These are phyloP conservation scores for Cadophora sp. DNA, from an alignment of 2,329 filamentous ascomycete species.

Conservation along the genomic window DNA sequence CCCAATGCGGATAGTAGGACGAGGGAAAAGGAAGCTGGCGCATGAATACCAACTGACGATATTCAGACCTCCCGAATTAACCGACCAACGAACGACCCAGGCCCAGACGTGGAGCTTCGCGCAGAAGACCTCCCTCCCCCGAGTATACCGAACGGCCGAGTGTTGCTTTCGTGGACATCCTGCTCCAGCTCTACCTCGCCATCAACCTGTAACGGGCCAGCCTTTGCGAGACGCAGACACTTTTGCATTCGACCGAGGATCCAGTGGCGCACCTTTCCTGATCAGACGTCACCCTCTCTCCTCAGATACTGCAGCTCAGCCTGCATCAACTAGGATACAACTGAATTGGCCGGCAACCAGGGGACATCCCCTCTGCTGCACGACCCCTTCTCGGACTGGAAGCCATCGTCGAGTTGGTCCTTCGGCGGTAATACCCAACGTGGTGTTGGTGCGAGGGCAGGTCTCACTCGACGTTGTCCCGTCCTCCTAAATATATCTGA, in stretches of 20 bases:
- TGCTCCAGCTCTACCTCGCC: neutral
- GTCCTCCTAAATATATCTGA: slow-evolving; percentile 12
- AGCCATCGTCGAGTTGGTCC: slow-evolving; percentile 7
- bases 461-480: slow-evolving; percentile 3
- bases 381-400: slow-evolving; percentile 3
- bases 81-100: neutral
- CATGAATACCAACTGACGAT: slow-evolving; percentile 16
- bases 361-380: slow-evolving; percentile 16
- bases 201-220: slow-evolving; percentile 3
- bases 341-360: slow-evolving; percentile 19
- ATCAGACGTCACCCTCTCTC: slow-evolving; percentile 11
- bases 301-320: slow-evolving; percentile 20
- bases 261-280: slow-evolving; percentile 25
- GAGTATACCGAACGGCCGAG: neutral
- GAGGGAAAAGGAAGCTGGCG: neutral
- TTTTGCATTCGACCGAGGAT: slow-evolving; percentile 19
- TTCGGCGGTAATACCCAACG: slow-evolving; percentile 13
- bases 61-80: slow-evolving; percentile 4
- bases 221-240: slow-evolving; percentile 1
- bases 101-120: neutral
- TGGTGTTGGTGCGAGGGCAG: slow-evolving; percentile 13
- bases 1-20: slow-evolving; percentile 11
- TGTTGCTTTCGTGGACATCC: neutral
- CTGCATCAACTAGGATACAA: slow-evolving; percentile 29
- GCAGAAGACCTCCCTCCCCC: neutral